A percentile compares a stretch with the other conserved stretches of the same genome.
Evolutionary conservation across 2,329 filamentous ascomycete genomes (phyloP).

Genomic region (Fonsecaea multimorphosa): DNA sequence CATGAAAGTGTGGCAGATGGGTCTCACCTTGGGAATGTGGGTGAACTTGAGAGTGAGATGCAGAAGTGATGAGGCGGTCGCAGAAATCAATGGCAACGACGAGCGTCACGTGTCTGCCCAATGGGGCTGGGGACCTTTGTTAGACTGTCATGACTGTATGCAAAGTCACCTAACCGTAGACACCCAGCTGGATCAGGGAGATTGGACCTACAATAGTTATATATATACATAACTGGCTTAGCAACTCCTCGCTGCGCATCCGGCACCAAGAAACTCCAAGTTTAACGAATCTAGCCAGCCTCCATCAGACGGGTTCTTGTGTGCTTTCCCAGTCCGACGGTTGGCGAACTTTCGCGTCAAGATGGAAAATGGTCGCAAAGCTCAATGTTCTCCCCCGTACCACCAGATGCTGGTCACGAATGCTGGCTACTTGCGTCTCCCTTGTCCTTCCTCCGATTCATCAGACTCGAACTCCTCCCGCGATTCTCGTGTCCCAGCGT

Average conservation of each 20-base stretch:
- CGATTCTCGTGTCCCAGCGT: slow-evolving; percentile 25
- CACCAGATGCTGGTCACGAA: slow-evolving; percentile 7
- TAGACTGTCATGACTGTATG: too few species aligned
- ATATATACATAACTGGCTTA: not conserved
- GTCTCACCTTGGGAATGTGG: not conserved
- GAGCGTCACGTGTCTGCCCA: not conserved
- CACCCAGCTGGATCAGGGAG: not conserved
- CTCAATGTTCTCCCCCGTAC: not conserved
- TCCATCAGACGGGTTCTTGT: not conserved
- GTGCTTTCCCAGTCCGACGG: not conserved
- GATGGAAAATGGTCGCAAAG: not conserved
- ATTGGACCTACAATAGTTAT: not conserved
- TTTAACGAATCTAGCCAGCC: not conserved
- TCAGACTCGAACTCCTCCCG: slow-evolving; percentile 31
- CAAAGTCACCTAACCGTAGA: too few species aligned
- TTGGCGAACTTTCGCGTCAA: not conserved
- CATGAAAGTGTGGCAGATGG: not conserved
- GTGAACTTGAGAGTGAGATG: not conserved
- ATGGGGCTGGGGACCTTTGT: not conserved
- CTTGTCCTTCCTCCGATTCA: slow-evolving; percentile 28
- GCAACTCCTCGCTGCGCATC: not conserved
- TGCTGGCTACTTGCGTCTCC: slow-evolving; percentile 22
- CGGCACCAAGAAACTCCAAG: not conserved
- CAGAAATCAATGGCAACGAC: not conserved
- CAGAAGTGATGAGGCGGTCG: not conserved